Conservation (phyloP, 108 stramenopile genomes). For the Schizochytrium sp. region DNA sequence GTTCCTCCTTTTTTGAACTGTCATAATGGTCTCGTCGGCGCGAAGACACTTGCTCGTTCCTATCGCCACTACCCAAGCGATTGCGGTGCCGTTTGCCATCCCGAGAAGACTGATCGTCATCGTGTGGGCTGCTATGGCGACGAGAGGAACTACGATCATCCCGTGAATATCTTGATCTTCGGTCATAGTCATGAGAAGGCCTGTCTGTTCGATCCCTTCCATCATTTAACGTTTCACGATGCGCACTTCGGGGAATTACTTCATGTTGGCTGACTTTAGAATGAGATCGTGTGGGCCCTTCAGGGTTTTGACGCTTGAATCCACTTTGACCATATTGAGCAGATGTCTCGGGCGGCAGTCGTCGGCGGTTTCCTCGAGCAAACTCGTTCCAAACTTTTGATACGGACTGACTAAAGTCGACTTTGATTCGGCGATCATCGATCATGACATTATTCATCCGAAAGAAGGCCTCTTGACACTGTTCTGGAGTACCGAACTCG, state of each 20-base stretch:
- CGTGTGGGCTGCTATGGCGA: too few relatives aligned
- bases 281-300: neutral
- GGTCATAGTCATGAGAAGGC: neutral
- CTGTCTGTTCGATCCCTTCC: neutral
- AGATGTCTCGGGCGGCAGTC: neutral
- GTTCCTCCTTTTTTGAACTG: neutral
- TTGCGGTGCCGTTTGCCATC: too few relatives aligned
- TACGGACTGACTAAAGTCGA: conserved; percentile 92
- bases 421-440: conserved; percentile 95
- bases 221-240: neutral
- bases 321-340: neutral
- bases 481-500: conserved; percentile 87
- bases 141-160: too few relatives aligned
- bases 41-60: too few relatives aligned
- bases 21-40: too few relatives aligned
- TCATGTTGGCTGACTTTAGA: neutral
- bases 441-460: conserved; percentile 99
- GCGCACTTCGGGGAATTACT: neutral
- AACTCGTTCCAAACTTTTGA: conserved; percentile 87
- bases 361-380: neutral
- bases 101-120: too few relatives aligned
- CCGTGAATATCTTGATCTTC: too few relatives aligned
- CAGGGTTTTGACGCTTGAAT: neutral
- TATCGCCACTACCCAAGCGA: too few relatives aligned
- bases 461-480: conserved; percentile 94